Evolutionary conservation across 192 early-diverging fungal species (phyloP).

Genomic region (Gryganskiella cystojenkinii): DNA sequence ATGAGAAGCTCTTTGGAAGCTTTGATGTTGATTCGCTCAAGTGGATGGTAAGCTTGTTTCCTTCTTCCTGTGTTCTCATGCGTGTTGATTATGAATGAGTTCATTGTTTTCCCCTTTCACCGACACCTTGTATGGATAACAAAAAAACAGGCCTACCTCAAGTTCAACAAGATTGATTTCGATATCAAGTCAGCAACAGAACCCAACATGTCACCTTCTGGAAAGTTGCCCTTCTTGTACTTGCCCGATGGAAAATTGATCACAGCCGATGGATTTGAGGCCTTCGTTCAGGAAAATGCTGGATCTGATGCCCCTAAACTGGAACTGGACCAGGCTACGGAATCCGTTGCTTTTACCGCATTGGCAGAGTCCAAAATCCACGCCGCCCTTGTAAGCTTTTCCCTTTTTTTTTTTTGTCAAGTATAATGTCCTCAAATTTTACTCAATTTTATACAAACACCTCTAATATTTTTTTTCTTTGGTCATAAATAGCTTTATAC

Average conservation of each 20-base stretch:
- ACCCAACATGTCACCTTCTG: slow-evolving; percentile 43
- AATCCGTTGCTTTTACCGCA: slow-evolving; percentile 37
- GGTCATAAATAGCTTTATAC: slow-evolving; percentile 48
- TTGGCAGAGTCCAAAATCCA: slow-evolving; percentile 50
- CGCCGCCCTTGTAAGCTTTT: slow-evolving; percentile 31
- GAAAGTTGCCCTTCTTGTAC: slow-evolving; percentile 43
- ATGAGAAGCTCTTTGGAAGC: slow-evolving; percentile 19
- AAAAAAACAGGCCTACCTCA: slow-evolving; percentile 47
- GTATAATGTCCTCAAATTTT: not conserved
- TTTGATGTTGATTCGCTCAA: slow-evolving; percentile 52
- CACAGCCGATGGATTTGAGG: slow-evolving; percentile 36
- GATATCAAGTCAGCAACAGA: slow-evolving; percentile 42
- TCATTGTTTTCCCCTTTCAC: not conserved
- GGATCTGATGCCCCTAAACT: slow-evolving; percentile 1
- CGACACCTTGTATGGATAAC: no score
- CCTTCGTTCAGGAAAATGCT: slow-evolving; percentile 29
- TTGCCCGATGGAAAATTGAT: slow-evolving; percentile 30
- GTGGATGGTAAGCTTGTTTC: slow-evolving; percentile 38
- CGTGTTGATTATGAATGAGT: no score
- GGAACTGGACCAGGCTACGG: slow-evolving; percentile 29
- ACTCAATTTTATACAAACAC: not conserved
- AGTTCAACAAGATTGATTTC: slow-evolving; percentile 45
- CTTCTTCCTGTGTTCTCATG: no score
- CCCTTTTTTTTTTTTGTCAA: no score
- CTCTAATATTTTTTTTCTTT: not conserved